phyloP scores from a whole-genome alignment of 495 filamentous ascomycete genomes.

The Xeromyces bisporus region DNA sequence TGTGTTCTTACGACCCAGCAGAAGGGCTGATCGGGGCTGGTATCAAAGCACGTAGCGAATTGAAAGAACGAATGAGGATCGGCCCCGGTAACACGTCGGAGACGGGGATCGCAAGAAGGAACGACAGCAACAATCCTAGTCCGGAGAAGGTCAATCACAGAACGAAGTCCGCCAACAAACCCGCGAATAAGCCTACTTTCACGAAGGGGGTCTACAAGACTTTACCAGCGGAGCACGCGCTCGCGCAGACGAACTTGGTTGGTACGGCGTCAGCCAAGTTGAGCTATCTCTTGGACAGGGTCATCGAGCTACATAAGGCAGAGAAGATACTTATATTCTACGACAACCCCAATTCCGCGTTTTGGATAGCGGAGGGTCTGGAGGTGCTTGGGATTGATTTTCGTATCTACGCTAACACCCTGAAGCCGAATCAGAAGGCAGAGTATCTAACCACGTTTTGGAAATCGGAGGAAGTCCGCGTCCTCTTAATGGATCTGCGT shows the following conservation, averaged over 20 bases:
- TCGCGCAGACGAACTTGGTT: constrained; percentile 46
- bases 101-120: constrained; percentile 2
- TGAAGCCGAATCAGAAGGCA: constrained; percentile 41
- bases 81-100: constrained; percentile 7
- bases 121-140: constrained; percentile 3
- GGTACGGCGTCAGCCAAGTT: constrained; percentile 79
- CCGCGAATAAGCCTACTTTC: constrained; percentile 20
- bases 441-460: constrained; percentile 69
- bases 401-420: constrained; percentile 65
- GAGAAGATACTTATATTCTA: constrained; percentile 93
- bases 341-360: constrained; percentile 70
- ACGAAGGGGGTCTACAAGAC: constrained; percentile 14
- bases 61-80: constrained; percentile 10
- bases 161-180: constrained; percentile 12
- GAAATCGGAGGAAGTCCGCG: constrained; percentile 40
- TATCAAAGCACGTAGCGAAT: constrained; percentile 19
- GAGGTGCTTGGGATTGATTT: constrained; percentile 60
- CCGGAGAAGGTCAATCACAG: constrained; percentile 5
- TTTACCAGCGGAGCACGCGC: constrained; percentile 30
- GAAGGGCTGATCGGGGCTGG: constrained; percentile 35
- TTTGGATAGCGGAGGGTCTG: constrained; percentile 64
- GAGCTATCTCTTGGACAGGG: constrained; percentile 62
- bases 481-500: constrained; percentile 77
- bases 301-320: constrained; percentile 43
- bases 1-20: constrained; percentile 27